Conservation (phyloP, 2,329 filamentous ascomycete species). For the Didymella segeticola region DNA sequence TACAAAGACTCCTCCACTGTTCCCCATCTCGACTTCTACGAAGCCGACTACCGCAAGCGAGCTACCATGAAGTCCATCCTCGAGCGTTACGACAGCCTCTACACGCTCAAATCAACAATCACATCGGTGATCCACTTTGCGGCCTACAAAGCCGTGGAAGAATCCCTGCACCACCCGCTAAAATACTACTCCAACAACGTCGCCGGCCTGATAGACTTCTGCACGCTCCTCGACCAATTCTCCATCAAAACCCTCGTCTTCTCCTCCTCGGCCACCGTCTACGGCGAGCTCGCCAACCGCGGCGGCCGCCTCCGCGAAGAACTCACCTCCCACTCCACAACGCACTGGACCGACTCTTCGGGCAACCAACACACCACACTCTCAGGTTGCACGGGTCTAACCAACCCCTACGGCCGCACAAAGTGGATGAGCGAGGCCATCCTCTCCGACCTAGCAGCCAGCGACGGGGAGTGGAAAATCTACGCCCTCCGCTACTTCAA, state of each 20-base stretch:
- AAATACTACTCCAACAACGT: slow-evolving; percentile 71
- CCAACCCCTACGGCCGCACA: slow-evolving; percentile 67
- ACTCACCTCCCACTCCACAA: slow-evolving; percentile 53
- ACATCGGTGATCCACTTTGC: slow-evolving; percentile 70
- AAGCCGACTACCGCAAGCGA: slow-evolving; percentile 51
- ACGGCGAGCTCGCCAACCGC: slow-evolving; percentile 51
- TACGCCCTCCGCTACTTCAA: slow-evolving; percentile 68
- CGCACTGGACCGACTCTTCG: not conserved
- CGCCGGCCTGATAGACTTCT: slow-evolving; percentile 64
- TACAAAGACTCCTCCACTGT: slow-evolving; percentile 3
- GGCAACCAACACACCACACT: slow-evolving; percentile 4
- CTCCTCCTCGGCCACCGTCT: slow-evolving; percentile 69
- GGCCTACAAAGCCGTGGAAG: slow-evolving; percentile 67
- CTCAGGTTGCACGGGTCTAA: slow-evolving; percentile 47
- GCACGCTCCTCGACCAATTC: slow-evolving; percentile 60
- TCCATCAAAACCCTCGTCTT: slow-evolving; percentile 69
- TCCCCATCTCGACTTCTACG: slow-evolving; percentile 51
- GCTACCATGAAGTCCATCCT: slow-evolving; percentile 14
- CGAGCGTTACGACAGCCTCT: slow-evolving; percentile 1
- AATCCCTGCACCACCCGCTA: slow-evolving; percentile 64
- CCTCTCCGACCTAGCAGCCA: slow-evolving; percentile 62
- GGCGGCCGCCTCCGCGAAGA: slow-evolving; percentile 60
- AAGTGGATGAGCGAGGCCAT: slow-evolving; percentile 72
- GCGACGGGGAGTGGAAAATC: slow-evolving; percentile 66
- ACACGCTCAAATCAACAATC: slow-evolving; percentile 51